These are phyloP conservation scores for Phaseolus coccineus DNA, from an alignment of 331 rosid species.

Conservation along the genomic window DNA sequence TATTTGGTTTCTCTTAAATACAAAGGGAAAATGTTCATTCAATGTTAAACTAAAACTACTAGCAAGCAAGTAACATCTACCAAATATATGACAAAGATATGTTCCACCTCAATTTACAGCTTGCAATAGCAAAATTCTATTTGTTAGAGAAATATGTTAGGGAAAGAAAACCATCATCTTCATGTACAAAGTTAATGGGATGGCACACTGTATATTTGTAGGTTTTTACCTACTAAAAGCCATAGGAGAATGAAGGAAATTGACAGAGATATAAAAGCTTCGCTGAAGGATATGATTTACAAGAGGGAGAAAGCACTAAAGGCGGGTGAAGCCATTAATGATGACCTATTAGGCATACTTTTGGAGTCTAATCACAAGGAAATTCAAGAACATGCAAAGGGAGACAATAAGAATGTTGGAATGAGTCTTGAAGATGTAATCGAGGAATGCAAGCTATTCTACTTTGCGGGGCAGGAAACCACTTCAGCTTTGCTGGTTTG, in stretches of 20 bases:
- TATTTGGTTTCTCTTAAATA: neutral
- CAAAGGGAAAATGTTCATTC: neutral
- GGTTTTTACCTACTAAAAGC: slow-evolving; percentile 56
- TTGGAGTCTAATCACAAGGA: slow-evolving; percentile 61
- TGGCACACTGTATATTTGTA: slow-evolving; percentile 8
- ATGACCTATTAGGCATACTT: slow-evolving; percentile 56
- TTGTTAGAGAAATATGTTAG: slow-evolving; percentile 5
- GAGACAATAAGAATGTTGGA: slow-evolving; percentile 48
- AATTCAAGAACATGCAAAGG: slow-evolving; percentile 45
- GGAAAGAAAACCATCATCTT: too few relatives aligned
- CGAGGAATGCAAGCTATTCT: slow-evolving; percentile 68
- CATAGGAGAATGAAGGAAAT: slow-evolving; percentile 54
- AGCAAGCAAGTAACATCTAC: neutral
- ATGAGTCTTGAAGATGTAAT: slow-evolving; percentile 62
- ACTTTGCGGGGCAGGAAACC: slow-evolving; percentile 70
- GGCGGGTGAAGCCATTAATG: slow-evolving; percentile 38
- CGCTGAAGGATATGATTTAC: slow-evolving; percentile 45
- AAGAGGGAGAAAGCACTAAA: slow-evolving; percentile 52
- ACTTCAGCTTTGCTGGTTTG: slow-evolving; percentile 60
- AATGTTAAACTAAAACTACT: neutral
- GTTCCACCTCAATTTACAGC: neutral
- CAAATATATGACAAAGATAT: neutral
- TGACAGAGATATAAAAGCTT: slow-evolving; percentile 33
- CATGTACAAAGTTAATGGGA: too few relatives aligned
- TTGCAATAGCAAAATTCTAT: neutral